A percentile compares a stretch with the other conserved stretches of the same genome.
Conservation (phyloP, 352 stramenopile genomes). For the Globisporangium recalcitrans region DNA sequence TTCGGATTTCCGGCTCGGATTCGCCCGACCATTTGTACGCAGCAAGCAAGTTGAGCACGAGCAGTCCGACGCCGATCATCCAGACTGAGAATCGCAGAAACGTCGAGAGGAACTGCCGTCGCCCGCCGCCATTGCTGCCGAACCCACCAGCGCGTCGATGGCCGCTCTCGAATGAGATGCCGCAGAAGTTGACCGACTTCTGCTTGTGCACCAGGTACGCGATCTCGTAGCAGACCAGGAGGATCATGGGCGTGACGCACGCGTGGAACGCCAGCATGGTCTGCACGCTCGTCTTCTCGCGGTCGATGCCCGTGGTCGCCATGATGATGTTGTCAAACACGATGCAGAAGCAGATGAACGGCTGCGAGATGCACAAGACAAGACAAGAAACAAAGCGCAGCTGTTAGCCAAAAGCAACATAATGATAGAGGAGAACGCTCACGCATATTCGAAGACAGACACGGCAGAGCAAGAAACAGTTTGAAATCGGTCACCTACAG, state of each 20-base stretch:
- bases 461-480: not conserved
- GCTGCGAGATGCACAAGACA: slow-evolving; percentile 25
- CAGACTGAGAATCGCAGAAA: slow-evolving; percentile 68
- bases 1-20: slow-evolving; percentile 40
- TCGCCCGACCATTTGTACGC: slow-evolving; percentile 53
- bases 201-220: slow-evolving; percentile 89
- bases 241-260: slow-evolving; percentile 77
- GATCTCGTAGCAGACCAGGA: slow-evolving; percentile 87
- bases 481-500: slow-evolving; percentile 30
- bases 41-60: slow-evolving; percentile 70
- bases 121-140: not conserved
- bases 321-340: slow-evolving; percentile 80
- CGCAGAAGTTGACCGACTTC: slow-evolving; percentile 88
- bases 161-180: slow-evolving; percentile 82
- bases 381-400: not conserved
- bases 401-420: slow-evolving; percentile 4
- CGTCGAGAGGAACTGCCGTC: slow-evolving; percentile 41
- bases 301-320: slow-evolving; percentile 69
- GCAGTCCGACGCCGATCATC: slow-evolving; percentile 47
- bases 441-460: no score
- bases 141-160: slow-evolving; percentile 28
- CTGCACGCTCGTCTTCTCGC: slow-evolving; percentile 41
- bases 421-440: no score
- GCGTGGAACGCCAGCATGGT: slow-evolving; percentile 80
- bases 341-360: slow-evolving; percentile 76